Evolutionary conservation across 2,329 filamentous ascomycete species (phyloP).

Genomic region (Pestalotiopsis sp.): DNA sequence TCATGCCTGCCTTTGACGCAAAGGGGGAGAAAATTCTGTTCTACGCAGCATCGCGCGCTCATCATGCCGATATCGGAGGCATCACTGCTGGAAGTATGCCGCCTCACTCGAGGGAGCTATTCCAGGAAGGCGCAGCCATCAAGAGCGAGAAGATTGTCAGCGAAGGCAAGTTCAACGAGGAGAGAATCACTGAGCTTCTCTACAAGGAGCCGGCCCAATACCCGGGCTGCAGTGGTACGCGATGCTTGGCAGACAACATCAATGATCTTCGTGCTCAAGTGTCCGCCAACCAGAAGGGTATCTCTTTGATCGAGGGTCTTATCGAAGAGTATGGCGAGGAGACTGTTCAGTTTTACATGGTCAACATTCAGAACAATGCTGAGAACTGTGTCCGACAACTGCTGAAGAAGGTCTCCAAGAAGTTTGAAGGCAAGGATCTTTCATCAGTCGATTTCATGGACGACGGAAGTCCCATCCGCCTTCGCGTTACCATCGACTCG

Average conservation of each 20-base stretch:
- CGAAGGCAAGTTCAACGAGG: constrained; percentile 74
- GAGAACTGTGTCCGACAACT: constrained; percentile 71
- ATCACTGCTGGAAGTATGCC: constrained; percentile 79
- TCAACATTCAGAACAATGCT: constrained; percentile 74
- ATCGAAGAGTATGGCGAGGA: constrained; percentile 75
- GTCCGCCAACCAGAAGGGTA: constrained; percentile 78
- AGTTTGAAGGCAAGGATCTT: constrained; percentile 69
- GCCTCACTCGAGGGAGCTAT: constrained; percentile 63
- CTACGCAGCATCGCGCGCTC: constrained; percentile 78
- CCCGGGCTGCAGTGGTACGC: constrained; percentile 72
- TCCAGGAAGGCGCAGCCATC: constrained; percentile 60
- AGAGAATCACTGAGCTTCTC: constrained; percentile 69
- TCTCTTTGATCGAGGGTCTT: constrained; percentile 70
- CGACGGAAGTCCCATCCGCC: constrained; percentile 72
- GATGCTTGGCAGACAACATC: constrained; percentile 75
- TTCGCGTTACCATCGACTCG: constrained; percentile 72
- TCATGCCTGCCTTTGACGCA: constrained; percentile 75
- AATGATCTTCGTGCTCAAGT: constrained; percentile 82
- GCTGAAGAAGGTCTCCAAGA: constrained; percentile 67
- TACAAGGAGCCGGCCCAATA: constrained; percentile 72
- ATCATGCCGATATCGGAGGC: constrained; percentile 81
- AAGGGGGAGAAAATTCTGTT: constrained; percentile 74
- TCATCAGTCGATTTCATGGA: constrained; percentile 78
- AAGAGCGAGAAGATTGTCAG: constrained; percentile 69
- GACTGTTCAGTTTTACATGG: constrained; percentile 79